These are phyloP conservation scores for Logfia minima DNA, from an alignment of 129 eudicot genomes.

Conservation along the genomic window DNA sequence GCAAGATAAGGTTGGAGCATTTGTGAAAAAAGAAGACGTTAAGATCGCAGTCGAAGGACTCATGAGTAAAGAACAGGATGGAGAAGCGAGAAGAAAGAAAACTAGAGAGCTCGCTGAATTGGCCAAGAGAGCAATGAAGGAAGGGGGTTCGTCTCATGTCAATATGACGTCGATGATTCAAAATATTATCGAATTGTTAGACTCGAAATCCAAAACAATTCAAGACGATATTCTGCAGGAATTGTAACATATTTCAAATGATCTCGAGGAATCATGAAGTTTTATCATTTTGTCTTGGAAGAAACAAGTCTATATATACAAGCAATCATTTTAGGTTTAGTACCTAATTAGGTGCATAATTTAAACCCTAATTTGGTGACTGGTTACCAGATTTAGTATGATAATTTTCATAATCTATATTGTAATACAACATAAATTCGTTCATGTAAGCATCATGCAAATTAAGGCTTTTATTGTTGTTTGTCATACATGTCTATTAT, in stretches of 20 bases:
- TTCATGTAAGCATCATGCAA: too few species aligned
- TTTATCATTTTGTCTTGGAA: too few species aligned
- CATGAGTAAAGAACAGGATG: conserved; percentile 55
- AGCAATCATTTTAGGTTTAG: too few species aligned
- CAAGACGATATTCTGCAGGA: neutral
- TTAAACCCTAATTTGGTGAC: too few species aligned
- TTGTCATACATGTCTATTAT: too few species aligned
- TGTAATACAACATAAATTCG: too few species aligned
- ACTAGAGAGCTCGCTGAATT: conserved; percentile 34
- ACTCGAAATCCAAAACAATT: neutral
- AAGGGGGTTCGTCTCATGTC: conserved; percentile 55
- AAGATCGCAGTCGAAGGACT: conserved; percentile 36
- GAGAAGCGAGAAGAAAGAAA: conserved; percentile 40
- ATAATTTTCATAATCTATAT: too few species aligned
- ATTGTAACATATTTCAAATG: neutral
- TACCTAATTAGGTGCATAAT: too few species aligned
- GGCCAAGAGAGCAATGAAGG: conserved; percentile 51
- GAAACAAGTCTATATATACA: too few species aligned
- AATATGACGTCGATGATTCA: conserved; percentile 45
- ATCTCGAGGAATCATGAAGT: neutral
- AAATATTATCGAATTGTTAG: conserved; percentile 23
- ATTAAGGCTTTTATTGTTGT: too few species aligned
- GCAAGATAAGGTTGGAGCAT: conserved; percentile 33
- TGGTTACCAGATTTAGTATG: too few species aligned
- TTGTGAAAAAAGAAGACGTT: conserved; percentile 39